These are phyloP conservation scores for Ochromonas danica DNA, from an alignment of 108 stramenopile genomes.

Conservation along the genomic window DNA sequence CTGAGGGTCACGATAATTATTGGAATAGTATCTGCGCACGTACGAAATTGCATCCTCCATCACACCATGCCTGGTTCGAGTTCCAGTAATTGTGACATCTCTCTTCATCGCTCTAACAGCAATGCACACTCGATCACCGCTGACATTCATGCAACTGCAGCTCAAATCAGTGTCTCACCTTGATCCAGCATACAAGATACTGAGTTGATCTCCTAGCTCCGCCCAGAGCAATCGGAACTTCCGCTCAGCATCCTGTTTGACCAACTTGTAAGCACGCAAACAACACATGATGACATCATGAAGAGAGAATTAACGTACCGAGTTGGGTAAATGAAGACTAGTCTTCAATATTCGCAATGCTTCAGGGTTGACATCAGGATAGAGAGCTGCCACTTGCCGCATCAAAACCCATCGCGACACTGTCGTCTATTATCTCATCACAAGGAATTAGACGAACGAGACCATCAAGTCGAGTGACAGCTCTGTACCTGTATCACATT, in stretches of 20 bases:
- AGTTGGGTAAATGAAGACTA: too few relatives aligned
- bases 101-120: slow-evolving; percentile 16
- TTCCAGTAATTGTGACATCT: slow-evolving; percentile 31
- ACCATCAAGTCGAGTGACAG: background rate
- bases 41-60: slow-evolving; percentile 6
- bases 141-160: too few relatives aligned
- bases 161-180: background rate
- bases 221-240: slow-evolving; percentile 2
- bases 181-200: slow-evolving; percentile 31
- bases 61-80: background rate
- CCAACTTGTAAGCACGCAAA: too few relatives aligned
- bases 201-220: slow-evolving; percentile 11
- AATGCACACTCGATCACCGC: too few relatives aligned
- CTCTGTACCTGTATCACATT: slow-evolving; percentile 34
- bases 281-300: too few relatives aligned
- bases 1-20: background rate
- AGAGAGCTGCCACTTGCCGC: background rate
- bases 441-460: background rate
- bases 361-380: background rate
- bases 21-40: background rate
- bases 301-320: too few relatives aligned
- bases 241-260: background rate
- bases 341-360: too few relatives aligned
- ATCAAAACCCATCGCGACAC: slow-evolving; percentile 8
- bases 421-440: background rate